Evolutionary conservation across 768 basidiomycete species (phyloP).

Genomic region (Naematelia encephala): DNA sequence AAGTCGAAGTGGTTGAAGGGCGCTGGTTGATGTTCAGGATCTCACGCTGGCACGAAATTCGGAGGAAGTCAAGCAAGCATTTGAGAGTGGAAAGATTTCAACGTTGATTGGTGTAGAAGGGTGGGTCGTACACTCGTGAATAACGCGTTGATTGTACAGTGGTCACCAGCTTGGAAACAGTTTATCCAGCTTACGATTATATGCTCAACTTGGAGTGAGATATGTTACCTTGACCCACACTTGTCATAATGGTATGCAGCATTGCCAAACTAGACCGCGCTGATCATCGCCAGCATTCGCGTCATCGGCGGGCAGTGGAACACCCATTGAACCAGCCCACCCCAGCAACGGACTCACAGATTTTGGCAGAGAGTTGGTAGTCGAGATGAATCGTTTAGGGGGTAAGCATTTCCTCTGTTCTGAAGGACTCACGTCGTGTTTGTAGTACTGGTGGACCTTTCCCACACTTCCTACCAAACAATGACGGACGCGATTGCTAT

Average conservation of each 20-base stretch:
- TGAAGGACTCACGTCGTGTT: too few species aligned
- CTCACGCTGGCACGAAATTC: constrained; percentile 1
- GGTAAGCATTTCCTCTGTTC: too few species aligned
- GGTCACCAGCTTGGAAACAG: constrained; percentile 27
- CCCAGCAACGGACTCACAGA: constrained; percentile 23
- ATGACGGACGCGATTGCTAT: constrained; percentile 20
- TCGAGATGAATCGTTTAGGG: constrained; percentile 29
- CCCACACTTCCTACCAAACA: constrained; percentile 21
- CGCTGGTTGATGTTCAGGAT: too few species aligned
- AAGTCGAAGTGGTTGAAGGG: too few species aligned
- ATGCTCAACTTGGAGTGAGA: constrained; percentile 21
- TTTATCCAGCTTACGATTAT: constrained; percentile 20
- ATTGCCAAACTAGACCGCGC: too few species aligned
- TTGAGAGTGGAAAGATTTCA: constrained; percentile 13
- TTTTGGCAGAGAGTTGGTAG: constrained; percentile 17
- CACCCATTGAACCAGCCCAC: constrained; percentile 17
- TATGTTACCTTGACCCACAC: constrained; percentile 30
- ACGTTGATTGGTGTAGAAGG: constrained; percentile 25
- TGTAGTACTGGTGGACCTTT: constrained; percentile 35
- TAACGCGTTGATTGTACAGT: neutral
- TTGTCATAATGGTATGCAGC: too few species aligned
- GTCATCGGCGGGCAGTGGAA: constrained; percentile 24
- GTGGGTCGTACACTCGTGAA: constrained; percentile 2
- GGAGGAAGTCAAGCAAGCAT: constrained; percentile 5
- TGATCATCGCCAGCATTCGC: constrained; percentile 30